Evolutionary conservation across 331 rosid species (phyloP).

Genomic region (Erythrophleum ivorense): DNA sequence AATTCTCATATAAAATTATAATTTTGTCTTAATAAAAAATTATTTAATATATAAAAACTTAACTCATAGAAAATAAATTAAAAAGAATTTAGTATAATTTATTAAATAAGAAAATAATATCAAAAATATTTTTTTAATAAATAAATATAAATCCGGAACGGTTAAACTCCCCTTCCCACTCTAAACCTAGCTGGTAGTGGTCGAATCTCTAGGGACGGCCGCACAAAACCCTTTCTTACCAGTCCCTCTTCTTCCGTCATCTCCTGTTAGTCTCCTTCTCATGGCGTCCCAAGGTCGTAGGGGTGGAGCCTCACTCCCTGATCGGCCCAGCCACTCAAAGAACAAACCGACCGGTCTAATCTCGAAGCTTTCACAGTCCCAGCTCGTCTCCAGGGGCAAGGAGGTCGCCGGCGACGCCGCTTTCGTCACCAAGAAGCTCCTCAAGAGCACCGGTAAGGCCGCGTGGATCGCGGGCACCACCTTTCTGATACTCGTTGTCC

Average conservation of each 20-base stretch:
- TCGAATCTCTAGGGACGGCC: neutral
- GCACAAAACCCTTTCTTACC: neutral
- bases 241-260: neutral
- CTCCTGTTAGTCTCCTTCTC: neutral
- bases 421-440: constrained; percentile 65
- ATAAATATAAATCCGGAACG: too few relatives aligned
- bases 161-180: too few relatives aligned
- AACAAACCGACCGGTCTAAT: constrained; percentile 44
- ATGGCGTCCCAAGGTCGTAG: constrained; percentile 42
- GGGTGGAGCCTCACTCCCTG: constrained; percentile 90
- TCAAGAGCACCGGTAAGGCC: constrained; percentile 90
- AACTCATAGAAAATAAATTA: too few relatives aligned
- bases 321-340: constrained; percentile 52
- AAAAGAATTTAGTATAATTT: too few relatives aligned
- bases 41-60: too few relatives aligned
- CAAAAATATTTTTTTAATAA: too few relatives aligned
- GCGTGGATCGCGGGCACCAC: constrained; percentile 98
- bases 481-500: constrained; percentile 81
- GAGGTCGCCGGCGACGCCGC: constrained; percentile 67
- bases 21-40: too few relatives aligned
- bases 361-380: constrained; percentile 61
- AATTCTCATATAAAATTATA: too few relatives aligned
- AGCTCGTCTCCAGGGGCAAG: constrained; percentile 63
- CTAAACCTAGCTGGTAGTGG: neutral
- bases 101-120: too few relatives aligned